Base-by-base conservation (phyloP, 1,284 basidiomycete genomes). In the Coriolopsis trogii region DNA sequence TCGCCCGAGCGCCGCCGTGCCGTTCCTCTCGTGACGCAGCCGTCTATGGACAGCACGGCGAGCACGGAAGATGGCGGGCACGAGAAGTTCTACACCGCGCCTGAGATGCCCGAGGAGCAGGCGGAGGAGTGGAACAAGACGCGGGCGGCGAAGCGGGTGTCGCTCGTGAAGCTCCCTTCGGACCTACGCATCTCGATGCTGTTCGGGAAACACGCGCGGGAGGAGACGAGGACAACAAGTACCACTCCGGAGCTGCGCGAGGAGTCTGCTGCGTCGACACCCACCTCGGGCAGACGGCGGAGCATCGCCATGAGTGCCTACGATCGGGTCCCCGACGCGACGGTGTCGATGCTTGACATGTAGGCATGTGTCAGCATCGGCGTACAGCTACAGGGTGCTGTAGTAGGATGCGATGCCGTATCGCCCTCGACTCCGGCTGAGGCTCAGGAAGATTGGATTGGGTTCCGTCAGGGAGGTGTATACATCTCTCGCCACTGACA, bases 91-190 rank as follows among this genome's bases (percentile, higher is more conserved):
- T 73, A 70, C 54, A 74, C 74, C 10, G 73, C 71, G 30, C 66
- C 65, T 6, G 79, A 82, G 60, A 71, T 63, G 37, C 64, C 67
- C 16, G 78, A 81, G 51, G 87, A 89, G 64, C 76, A 83, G 67
- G 89, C 91, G 16, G 91, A 93, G 68, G 84, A 89, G 53, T 94
- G 91, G 91, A 77, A 89, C 67, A 85, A 85, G 68, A 93, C 91
- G 1, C 83, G 87, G 33, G 88, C 87, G 34, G 91, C 89, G 13
- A 87, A 89, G 58, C 85, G 90, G 13, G 92, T 93, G 15, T 92
- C 89, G 16, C 74, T 94, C 44, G 86, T 92, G 41, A 79, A 79
- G 54, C 67, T 89, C 36, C 87, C 87, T 26, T 81, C 86, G 6
- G 75, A 80, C 60, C 71, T 89, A 52, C 72, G 66, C 45, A 67